Base-by-base conservation (phyloP, 2,329 filamentous ascomycete genomes). In the Fusarium penzigii region DNA sequence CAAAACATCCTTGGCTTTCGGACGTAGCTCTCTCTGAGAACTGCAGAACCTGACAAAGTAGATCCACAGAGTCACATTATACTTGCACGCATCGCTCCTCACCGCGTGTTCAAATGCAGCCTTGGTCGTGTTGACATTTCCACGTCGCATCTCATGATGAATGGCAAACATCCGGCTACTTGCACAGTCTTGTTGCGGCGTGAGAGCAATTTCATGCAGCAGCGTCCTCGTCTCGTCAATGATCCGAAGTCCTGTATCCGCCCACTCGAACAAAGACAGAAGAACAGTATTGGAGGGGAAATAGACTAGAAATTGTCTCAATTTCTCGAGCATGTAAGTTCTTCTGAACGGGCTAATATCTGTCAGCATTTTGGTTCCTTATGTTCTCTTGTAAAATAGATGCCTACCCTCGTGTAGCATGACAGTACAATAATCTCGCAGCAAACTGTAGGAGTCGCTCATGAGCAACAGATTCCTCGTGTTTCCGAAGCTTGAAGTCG, bases 261-360 rank as follows among this genome's bases (percentile, higher is more conserved):
- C 86, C 77, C 86, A 89, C n/a, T 85, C 81, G 57, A 88, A 88
- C 1, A 94, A 73, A 1, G 81, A 77, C 1, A 95, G 78, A 55
- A 97, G 87, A 6, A 90, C 78, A 2, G 85, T 89, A 72, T 96
- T 97, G 44, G 78, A 76, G 0, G 92, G 90, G 67, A 92, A 96
- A 7, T 74, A 67, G 0, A 64, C 62, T 17, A 94, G 75, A 55
- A 87, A 88, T 2, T 76, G 72, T 5, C 75, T 71, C 1, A 96
- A 72, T 12, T 86, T 75, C 8, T 79, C 71, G 41, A 88, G 85
- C 34, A 95, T 69, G 16, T 85, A 78, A 0, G 78, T 74, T 5
- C 90, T 87, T 47, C 86, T 86, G 70, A 89, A 91, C 3, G 87
- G 80, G 4, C 83, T 83, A 47, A 14, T 47, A 8, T 7, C 12